Base-by-base conservation (phyloP, 164 flowering plant genomes). In the Magnolia kwangsiensis region DNA sequence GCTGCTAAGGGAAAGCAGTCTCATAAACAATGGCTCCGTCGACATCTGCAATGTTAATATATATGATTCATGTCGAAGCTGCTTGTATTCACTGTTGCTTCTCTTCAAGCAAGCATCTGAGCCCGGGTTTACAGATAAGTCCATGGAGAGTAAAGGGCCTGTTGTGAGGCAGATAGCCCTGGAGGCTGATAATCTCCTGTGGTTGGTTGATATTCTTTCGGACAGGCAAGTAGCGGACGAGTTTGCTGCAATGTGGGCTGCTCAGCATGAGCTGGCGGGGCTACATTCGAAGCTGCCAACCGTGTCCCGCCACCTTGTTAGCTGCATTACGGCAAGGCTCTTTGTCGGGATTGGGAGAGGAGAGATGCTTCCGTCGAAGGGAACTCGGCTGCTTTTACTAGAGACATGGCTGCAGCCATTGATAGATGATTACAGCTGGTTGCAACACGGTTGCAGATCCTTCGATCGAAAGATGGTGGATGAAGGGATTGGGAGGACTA, bases 401-500 rank as follows among this genome's bases (percentile, higher is more conserved):
- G 84, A 88, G 37, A 91, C 89, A n/a, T 96, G 99, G 99, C 80
- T 96, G 37, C 87, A 92, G 89, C 98, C 99, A 7, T 82, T 96
- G 87, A 91, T 91, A 50, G 81, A 88, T 72, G 99, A 96, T 87
- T 96, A 91, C 85, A 87, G 84, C 69, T 96, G 99, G 98, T 80
- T 96, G 61, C 93, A 85, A 69, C 92, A 91, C 72, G 93, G 94
- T 51, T 88, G 91, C 81, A 82, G 96, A 80, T 89, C 95, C 18
- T 93, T 94, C 77, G 99, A 96, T 61, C 78, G 90, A 75, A 92
- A 89, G 80, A 87, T 88, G 63, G 98, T 96, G 79, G 99, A 96
- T 83, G 99, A 96, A 83, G 98, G 98, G 16, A 92, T 96, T 58
- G 98, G 99, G 7, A 78, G 96, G 83, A 96, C 99, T 1, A 94